Percentiles rank a stretch among this genome's conserved stretches.
phyloP scores from a whole-genome alignment of 1,284 basidiomycete genomes.

The Malassezia arunalokei region DNA sequence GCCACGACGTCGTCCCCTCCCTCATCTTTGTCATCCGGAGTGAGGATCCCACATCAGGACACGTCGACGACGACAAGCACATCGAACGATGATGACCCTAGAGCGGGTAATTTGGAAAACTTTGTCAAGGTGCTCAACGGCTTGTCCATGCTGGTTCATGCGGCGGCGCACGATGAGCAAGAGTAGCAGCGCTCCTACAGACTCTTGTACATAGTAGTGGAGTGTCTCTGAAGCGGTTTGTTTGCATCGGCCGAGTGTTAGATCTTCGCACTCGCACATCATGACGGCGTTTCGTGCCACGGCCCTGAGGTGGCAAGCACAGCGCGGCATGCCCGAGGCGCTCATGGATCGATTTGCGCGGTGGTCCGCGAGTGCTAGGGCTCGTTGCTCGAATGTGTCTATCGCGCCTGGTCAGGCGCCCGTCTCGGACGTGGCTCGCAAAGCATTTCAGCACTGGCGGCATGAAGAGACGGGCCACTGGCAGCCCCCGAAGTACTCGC shows the following conservation, averaged over 20 bases:
- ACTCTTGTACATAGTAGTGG: too few species aligned
- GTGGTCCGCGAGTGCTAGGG: conserved; percentile 3
- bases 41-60: background rate
- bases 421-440: conserved; percentile 1
- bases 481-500: conserved; percentile 23
- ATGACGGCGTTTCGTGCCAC: conserved; percentile 12
- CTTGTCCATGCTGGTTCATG: conserved; percentile 35
- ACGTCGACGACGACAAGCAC: background rate
- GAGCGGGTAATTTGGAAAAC: conserved; percentile 32
- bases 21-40: background rate
- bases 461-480: conserved; percentile 19
- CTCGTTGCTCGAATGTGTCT: conserved; percentile 1
- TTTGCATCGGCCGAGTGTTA: background rate
- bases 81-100: background rate
- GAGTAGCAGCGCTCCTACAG: too few species aligned
- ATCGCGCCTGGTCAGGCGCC: background rate
- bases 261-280: background rate
- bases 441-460: conserved; percentile 14
- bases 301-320: background rate
- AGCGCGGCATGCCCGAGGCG: conserved; percentile 6
- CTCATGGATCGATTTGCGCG: conserved; percentile 1
- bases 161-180: conserved; percentile 3
- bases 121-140: conserved; percentile 36
- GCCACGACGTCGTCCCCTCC: background rate
- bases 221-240: too few species aligned